Conservation (phyloP, 176 grass and related monocot species). For the Areca catechu region DNA sequence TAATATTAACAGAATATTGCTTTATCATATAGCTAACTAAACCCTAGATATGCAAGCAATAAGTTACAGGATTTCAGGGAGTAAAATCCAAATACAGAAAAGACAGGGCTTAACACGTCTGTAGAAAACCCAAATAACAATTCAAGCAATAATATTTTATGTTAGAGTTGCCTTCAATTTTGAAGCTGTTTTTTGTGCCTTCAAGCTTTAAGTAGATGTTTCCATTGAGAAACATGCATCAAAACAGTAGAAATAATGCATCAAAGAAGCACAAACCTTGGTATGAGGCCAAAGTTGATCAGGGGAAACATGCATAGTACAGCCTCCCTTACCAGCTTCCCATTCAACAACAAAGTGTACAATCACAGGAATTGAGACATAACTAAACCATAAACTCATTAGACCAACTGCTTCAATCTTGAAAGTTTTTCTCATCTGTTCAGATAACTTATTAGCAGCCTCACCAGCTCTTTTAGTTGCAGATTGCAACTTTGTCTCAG, state of each 20-base stretch:
- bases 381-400: constrained; percentile 98
- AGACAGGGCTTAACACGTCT: too few species aligned
- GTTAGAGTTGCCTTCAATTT: too few species aligned
- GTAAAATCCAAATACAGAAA: too few species aligned
- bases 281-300: constrained; percentile 99
- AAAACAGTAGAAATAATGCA: constrained; percentile 8
- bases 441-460: constrained; percentile 56
- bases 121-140: too few species aligned
- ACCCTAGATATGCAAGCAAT: too few species aligned
- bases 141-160: too few species aligned
- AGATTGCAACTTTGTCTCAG: constrained; percentile 33
- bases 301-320: constrained; percentile 96
- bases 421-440: constrained; percentile 91
- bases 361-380: constrained; percentile 69
- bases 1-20: too few species aligned
- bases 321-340: constrained; percentile 73
- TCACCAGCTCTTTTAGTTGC: constrained; percentile 39
- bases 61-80: too few species aligned
- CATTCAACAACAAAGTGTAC: constrained; percentile 99
- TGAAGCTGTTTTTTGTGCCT: too few species aligned
- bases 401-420: constrained; percentile 94
- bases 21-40: too few species aligned
- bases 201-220: too few species aligned
- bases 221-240: constrained; percentile 3
- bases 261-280: constrained; percentile 44